Base-by-base conservation (phyloP, 768 basidiomycete species). In the Saitozyma podzolica region DNA sequence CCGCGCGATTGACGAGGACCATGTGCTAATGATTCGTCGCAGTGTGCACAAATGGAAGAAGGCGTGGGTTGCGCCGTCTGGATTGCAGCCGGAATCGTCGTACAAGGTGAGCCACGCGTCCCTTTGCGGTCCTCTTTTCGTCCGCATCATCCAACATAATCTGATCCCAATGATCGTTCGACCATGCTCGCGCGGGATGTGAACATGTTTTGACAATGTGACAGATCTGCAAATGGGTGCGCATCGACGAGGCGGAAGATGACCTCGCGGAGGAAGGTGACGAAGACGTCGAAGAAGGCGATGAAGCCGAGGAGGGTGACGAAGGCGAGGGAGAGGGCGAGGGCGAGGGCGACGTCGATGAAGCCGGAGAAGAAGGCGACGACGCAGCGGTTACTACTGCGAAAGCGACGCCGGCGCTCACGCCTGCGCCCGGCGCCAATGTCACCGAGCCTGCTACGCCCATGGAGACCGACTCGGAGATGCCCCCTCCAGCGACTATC, bases 41-140 rank as follows among this genome's bases (percentile, higher is more conserved):
- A 75, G 74, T 29, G 74, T 75, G 6, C 66, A 73, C 47, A 75
- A 71, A 54, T 75, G 74, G 74, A 66, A 66, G 57, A 72, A 65
- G 58, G 66, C 67, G 51, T 75, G 74, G 74, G 69, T 73, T 8
- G 45, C 74, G 10, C 74, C 74, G 11, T 60, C 66, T 10, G 74
- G 74, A 9, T 61, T 75, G 11, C 62, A 63, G 47, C 71, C 74
- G 8, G 74, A 75, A 45, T 70, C 68, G 40, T 73, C 71, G 29
- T 75, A 72, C 53, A 75, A 75, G 60, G 73, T 69, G 39, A 16
- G 65, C 60, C 42, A 58, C 51, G 54, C 29, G 11, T 29, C n/a
- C 3, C 51, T 29, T 52, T 52, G 51, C 19, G n/a, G 51, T 52
- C 19, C 51, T 7, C 19, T 52, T 29, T 29, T 29, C 29, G 2